Conservation (phyloP, 192 early-diverging fungal genomes). For the Gaertneriomyces sp. region DNA sequence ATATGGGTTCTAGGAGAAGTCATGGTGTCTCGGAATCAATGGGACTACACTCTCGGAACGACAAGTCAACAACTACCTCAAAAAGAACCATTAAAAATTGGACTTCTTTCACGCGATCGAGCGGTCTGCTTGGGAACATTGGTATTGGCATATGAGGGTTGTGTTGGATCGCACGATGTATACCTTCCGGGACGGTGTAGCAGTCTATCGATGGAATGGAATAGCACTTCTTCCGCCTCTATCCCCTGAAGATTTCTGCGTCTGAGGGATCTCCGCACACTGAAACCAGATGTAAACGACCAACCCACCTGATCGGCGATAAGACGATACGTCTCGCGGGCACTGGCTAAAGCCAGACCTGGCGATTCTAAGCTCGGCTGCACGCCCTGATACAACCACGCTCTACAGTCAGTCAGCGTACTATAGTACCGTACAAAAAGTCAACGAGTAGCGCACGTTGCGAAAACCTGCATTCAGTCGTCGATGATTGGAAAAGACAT, state of each 20-base stretch:
- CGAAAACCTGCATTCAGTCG: slow-evolving; percentile 34
- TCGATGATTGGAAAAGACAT: slow-evolving; percentile 26
- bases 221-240: slow-evolving; percentile 6
- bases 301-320: slow-evolving; percentile 29
- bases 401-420: too few species aligned
- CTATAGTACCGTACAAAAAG: too few species aligned
- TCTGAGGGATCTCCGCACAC: background rate
- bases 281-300: background rate
- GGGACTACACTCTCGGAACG: background rate
- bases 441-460: background rate
- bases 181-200: slow-evolving; percentile 44
- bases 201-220: slow-evolving; percentile 28
- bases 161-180: too few species aligned
- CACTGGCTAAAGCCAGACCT: slow-evolving; percentile 30
- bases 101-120: slow-evolving; percentile 53
- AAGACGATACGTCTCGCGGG: slow-evolving; percentile 33
- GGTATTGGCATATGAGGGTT: too few species aligned
- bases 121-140: slow-evolving; percentile 20
- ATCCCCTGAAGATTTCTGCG: background rate
- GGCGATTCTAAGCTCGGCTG: slow-evolving; percentile 27
- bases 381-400: too few species aligned
- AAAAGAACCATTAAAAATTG: slow-evolving; percentile 81
- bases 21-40: background rate
- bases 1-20: slow-evolving; percentile 69
- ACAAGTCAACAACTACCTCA: slow-evolving; percentile 54